A percentile compares a stretch with the other conserved stretches of the same genome.
These are phyloP conservation scores for Margaritispora aquatica DNA, from an alignment of 495 filamentous ascomycete genomes.

Conservation along the genomic window DNA sequence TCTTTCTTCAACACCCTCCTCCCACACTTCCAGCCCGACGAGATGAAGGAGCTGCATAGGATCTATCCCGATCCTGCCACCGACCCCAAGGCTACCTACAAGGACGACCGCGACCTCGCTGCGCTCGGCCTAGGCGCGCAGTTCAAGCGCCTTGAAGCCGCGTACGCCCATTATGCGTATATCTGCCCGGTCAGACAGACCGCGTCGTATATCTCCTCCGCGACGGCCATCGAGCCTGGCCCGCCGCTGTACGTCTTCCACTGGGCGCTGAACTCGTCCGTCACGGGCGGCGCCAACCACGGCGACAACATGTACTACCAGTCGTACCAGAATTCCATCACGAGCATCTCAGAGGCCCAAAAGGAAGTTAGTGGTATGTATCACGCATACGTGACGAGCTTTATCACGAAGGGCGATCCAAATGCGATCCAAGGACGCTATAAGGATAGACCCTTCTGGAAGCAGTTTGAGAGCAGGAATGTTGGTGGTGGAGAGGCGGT, in stretches of 20 bases:
- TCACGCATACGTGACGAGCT: conserved; percentile 48
- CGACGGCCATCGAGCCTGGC: conserved; percentile 15
- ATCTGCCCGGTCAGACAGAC: conserved; percentile 59
- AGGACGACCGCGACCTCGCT: conserved; percentile 26
- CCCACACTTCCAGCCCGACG: conserved; percentile 39
- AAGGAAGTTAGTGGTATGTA: conserved; percentile 43
- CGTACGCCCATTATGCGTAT: conserved; percentile 61
- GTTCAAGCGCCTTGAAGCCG: conserved; percentile 53
- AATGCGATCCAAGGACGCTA: conserved; percentile 29
- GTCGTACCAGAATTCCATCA: conserved; percentile 39
- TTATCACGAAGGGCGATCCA: conserved; percentile 44
- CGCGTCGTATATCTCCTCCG: conserved; percentile 44
- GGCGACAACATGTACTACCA: conserved; percentile 55
- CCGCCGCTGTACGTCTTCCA: conserved; percentile 48
- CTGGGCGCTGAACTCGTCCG: conserved; percentile 45
- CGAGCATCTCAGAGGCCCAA: conserved; percentile 37
- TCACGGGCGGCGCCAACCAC: conserved; percentile 50
- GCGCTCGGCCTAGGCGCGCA: conserved; percentile 42
- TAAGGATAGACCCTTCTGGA: conserved; percentile 6
- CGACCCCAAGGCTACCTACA: conserved; percentile 27
- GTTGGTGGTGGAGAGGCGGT: conserved; percentile 19
- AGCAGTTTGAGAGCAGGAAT: conserved; percentile 2
- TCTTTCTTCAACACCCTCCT: conserved; percentile 50
- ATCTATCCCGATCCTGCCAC: conserved; percentile 51
- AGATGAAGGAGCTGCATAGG: conserved; percentile 42